A percentile compares a stretch with the other conserved stretches of the same genome.
phyloP scores from a whole-genome alignment of 306 rosid species.

The Vicia faba region DNA sequence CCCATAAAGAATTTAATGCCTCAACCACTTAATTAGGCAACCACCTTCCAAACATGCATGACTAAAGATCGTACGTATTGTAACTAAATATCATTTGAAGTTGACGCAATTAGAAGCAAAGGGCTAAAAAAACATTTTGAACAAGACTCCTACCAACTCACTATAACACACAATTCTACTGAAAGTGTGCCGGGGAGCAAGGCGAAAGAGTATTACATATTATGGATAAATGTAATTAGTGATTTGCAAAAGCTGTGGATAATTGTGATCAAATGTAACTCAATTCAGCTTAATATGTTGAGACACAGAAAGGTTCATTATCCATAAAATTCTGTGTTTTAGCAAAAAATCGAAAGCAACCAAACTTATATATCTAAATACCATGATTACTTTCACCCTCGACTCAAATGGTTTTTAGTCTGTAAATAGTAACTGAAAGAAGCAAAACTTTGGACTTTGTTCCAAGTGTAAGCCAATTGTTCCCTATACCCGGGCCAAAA shows the following conservation, averaged over 20 bases:
- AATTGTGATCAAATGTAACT: background rate
- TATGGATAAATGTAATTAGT: background rate
- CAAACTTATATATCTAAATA: background rate
- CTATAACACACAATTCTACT: background rate
- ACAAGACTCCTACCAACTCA: background rate
- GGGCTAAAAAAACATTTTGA: too few relatives aligned
- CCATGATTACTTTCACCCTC: background rate
- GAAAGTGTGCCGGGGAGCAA: too few relatives aligned
- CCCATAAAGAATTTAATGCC: background rate
- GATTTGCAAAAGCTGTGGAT: background rate
- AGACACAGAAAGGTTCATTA: background rate
- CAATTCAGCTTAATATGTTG: background rate
- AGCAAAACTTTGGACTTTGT: slow-evolving; percentile 30
- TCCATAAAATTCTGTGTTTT: background rate
- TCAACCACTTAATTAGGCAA: too few relatives aligned
- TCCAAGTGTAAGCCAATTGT: background rate
- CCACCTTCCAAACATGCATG: too few relatives aligned
- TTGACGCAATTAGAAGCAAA: background rate
- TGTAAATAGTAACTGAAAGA: slow-evolving; percentile 14
- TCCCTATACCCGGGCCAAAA: background rate
- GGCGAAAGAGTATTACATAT: background rate
- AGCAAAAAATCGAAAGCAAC: background rate
- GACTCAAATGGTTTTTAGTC: background rate
- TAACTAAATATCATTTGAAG: background rate
- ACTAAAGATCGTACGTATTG: too few relatives aligned